Conservation (phyloP, 208 protist genomes). For the Trypanosomatidae sp. region DNA sequence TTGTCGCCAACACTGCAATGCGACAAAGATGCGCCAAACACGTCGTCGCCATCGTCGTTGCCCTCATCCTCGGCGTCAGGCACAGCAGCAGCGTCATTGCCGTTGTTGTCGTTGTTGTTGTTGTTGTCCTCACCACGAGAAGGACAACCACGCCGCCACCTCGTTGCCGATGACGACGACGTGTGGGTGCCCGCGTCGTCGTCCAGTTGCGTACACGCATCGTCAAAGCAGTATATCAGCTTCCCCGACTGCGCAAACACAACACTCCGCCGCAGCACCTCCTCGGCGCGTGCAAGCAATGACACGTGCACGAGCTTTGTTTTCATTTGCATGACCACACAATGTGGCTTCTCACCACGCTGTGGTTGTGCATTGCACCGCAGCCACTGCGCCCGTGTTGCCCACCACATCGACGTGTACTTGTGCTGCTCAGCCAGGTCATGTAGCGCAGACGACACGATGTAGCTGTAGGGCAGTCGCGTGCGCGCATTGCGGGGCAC, state of each 20-base stretch:
- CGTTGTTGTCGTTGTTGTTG: neutral
- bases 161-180: too few relatives aligned
- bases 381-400: constrained; percentile 23
- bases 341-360: constrained; percentile 6
- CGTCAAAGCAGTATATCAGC: too few relatives aligned
- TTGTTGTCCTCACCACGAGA: neutral
- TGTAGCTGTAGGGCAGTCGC: constrained; percentile 6
- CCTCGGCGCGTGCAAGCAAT: constrained; percentile 23
- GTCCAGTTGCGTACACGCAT: too few relatives aligned
- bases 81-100: neutral
- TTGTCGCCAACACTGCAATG: neutral
- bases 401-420: constrained; percentile 60
- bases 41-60: neutral
- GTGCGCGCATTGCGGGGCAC: too few relatives aligned
- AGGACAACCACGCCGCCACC: neutral
- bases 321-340: constrained; percentile 2
- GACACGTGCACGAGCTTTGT: constrained; percentile 63
- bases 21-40: neutral
- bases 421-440: constrained; percentile 2
- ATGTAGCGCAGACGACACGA: constrained; percentile 8
- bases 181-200: too few relatives aligned
- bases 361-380: constrained; percentile 4
- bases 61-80: neutral
- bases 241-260: too few relatives aligned
- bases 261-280: too few relatives aligned